Evolutionary conservation across 2,329 filamentous ascomycete genomes (phyloP), one percentile per base, ranked within the genome.

Genomic region (Apiospora sp.): DNA sequence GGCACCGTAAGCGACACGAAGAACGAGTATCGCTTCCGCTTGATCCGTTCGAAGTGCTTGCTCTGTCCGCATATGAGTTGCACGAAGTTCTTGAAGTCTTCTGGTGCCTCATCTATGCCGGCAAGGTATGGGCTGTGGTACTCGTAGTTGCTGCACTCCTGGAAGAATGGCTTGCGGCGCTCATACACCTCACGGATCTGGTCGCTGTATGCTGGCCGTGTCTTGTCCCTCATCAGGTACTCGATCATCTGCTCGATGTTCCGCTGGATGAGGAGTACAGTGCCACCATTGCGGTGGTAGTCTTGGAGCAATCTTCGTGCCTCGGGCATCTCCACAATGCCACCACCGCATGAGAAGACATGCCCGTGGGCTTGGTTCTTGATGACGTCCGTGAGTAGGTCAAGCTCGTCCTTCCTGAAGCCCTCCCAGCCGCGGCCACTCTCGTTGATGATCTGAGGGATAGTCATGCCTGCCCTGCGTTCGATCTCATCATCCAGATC

Each of bases 401-500:
- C 89, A 12, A 96, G 83, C 81, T 99, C 96, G 30, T 92, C 91
- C 37, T 89, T 87, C 71, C 96, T 90, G 85, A 99, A 99, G 0
- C 91, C 93, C 72, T 94, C 93, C 96, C 96, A 99, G 68, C 96
- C 95, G 44, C 80, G 81, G 81, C 89, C 80, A 4, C 87, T 78
- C 51, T 88, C 85, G 73, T 91, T 90, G 79, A 99, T 93, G 72
- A 98, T 92, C 22, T 98, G 92, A 0, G 95, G 94, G 71, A 99
- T 98, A 0, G 92, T 91, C 84, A 91, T 92, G 22, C 91, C 91
- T 72, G 91, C 87, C 30, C 90, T 89, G 51, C 86, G 87, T 82
- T 99, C 96, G 22, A 99, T 88, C 79, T 97, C 94, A 2, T 91
- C 90, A 80, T 99, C 96, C 41, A 99, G 88, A 80, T 99, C 96